phyloP scores from a whole-genome alignment of 129 eudicot species.

The Cynara cardunculus region DNA sequence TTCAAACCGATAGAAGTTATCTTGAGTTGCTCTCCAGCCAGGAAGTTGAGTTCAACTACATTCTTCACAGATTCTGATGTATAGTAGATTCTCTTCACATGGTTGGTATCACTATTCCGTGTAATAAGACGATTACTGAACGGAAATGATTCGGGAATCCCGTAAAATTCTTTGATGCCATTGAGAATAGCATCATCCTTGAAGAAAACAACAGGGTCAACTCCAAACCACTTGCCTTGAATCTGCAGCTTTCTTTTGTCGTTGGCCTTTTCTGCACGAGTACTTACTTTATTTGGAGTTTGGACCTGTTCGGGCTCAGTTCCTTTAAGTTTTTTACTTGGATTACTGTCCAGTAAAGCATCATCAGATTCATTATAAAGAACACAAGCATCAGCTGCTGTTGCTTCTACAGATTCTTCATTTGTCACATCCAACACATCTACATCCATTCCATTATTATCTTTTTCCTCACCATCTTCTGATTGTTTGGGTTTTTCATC shows the following conservation, averaged over 20 bases:
- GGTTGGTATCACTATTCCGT: conserved; percentile 73
- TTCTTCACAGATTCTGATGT: conserved; percentile 75
- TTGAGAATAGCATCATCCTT: conserved; percentile 54
- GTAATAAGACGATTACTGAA: conserved; percentile 66
- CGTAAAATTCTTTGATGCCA: conserved; percentile 75
- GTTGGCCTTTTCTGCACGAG: conserved; percentile 43
- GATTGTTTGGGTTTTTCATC: conserved; percentile 23
- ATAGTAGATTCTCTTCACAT: conserved; percentile 89
- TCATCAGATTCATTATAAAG: conserved; percentile 37
- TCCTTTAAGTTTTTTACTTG: conserved; percentile 35
- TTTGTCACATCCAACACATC: conserved; percentile 24
- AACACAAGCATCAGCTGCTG: conserved; percentile 15
- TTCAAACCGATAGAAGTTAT: conserved; percentile 94
- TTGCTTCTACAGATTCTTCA: conserved; percentile 22
- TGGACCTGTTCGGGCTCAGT: conserved; percentile 28
- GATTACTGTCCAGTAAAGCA: conserved; percentile 34
- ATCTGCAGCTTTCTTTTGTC: conserved; percentile 85
- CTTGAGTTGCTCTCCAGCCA: conserved; percentile 88
- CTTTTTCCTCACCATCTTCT: conserved; percentile 29
- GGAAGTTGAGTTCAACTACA: conserved; percentile 77
- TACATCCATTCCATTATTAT: conserved; percentile 28
- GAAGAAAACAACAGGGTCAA: conserved; percentile 85
- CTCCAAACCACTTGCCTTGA: conserved; percentile 97
- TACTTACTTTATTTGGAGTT: conserved; percentile 20
- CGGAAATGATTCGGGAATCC: conserved; percentile 75